These are phyloP conservation scores for Irpex rosettiformis DNA, from an alignment of 1,284 basidiomycete species.

Conservation along the genomic window DNA sequence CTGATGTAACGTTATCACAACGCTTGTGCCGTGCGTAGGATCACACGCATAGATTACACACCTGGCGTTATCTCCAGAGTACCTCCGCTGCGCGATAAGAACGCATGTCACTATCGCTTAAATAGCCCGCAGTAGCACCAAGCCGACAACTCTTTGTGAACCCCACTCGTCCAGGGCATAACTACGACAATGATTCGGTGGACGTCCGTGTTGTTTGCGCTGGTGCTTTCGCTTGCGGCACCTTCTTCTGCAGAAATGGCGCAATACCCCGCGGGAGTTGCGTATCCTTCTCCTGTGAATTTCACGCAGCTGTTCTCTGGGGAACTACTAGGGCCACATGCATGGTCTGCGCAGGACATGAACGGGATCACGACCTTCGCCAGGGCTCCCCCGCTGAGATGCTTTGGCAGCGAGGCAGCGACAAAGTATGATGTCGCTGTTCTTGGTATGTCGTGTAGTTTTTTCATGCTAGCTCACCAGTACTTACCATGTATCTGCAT, in stretches of 20 bases:
- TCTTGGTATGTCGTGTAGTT: slow-evolving; percentile 20
- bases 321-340: not conserved
- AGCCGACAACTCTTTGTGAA: not conserved
- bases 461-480: not conserved
- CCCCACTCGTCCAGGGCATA: not conserved
- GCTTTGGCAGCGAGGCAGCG: slow-evolving; percentile 28
- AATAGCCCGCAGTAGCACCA: not conserved
- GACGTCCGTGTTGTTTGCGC: not conserved
- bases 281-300: slow-evolving; percentile 4
- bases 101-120: not conserved
- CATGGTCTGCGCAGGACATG: slow-evolving; percentile 25
- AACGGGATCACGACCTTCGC: slow-evolving; percentile 32
- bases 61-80: not conserved
- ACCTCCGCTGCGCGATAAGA: too few relatives aligned
- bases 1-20: not conserved
- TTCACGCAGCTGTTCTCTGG: slow-evolving; percentile 7
- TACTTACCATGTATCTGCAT: not conserved
- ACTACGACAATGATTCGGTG: not conserved
- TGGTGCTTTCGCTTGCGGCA: not conserved
- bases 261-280: not conserved
- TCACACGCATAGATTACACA: not conserved
- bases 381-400: slow-evolving; percentile 25
- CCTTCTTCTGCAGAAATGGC: not conserved
- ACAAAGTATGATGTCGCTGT: slow-evolving; percentile 30
- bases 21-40: not conserved